Base-by-base conservation (phyloP, 2,329 filamentous ascomycete genomes). In the Amesomyces nigricolor region DNA sequence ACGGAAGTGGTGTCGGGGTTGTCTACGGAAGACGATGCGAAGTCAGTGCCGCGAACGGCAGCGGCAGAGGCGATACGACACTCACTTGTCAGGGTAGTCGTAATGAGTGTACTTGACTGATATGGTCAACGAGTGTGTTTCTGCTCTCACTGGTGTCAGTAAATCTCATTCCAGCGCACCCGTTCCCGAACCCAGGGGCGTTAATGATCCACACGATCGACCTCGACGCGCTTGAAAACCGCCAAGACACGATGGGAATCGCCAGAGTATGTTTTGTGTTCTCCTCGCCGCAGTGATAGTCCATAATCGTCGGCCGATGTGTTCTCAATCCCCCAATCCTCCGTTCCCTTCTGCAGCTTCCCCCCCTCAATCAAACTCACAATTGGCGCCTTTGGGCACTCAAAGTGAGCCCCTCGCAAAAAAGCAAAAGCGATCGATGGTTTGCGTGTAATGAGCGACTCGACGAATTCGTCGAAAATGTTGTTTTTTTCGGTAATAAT, bases 71-170 rank as follows among this genome's bases (percentile, higher is more conserved):
- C 49, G 53, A 54, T 47, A 51, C 35, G 58, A 57, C 26, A 74
- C 72, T 71, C 64, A 75, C 73, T 61, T 75, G 77, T 79, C 76
- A 79, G 76, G 71, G 68, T 63, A 65, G 68, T 70, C 64, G 63
- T 63, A 81, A 79, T 73, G 80, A 82, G 73, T 79, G 79, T 79
- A 80, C 74, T 79, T 81, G 79, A 81, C 78, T 73, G 69, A 68
- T 64, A 68, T 64, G 57, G 77, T 78, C 75, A 65, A 81, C 66
- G 76, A 80, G 72, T 68, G 78, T 77, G 63, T 59, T 68, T 69
- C 66, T 68, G 56, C 43, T 57, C 35, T 13, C 8, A n/a, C 39
- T 43, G 47, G 29, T 26, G 56, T 55, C 47, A 57, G 51, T 35
- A 54, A 51, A 45, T 38, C 16, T 22, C 8, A 30, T 35, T 45